phyloP scores from a whole-genome alignment of 371 early-diverging fungal genomes.

The Saksenaea vasiformis region DNA sequence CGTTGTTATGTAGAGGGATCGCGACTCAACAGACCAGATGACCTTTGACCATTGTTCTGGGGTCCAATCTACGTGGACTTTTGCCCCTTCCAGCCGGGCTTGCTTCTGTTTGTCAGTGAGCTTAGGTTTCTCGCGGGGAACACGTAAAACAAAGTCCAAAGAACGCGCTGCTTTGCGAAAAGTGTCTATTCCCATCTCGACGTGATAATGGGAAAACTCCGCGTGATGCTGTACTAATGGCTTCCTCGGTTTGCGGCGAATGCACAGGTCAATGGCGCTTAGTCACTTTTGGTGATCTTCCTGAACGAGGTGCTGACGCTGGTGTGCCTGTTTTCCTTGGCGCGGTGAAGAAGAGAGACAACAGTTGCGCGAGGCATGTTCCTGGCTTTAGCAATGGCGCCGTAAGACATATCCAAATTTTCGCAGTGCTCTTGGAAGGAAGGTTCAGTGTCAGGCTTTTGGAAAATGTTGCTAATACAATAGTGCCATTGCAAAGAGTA shows the following conservation, averaged over 20 bases:
- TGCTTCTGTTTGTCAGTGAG: slow-evolving; percentile 3
- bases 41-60: slow-evolving; percentile 10
- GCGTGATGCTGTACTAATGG: too few species aligned
- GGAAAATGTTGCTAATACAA: background rate
- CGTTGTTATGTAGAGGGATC: background rate
- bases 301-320: too few species aligned
- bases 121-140: too few species aligned
- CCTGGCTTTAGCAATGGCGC: background rate
- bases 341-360: background rate
- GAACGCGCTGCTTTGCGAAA: too few species aligned
- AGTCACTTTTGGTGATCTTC: too few species aligned
- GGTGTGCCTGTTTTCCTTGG: too few species aligned
- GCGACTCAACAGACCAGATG: slow-evolving; percentile 21
- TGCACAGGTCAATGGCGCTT: too few species aligned
- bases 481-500: background rate
- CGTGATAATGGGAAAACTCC: too few species aligned
- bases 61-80: slow-evolving; percentile 24
- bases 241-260: too few species aligned
- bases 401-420: background rate
- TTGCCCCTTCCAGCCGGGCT: slow-evolving; percentile 16
- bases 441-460: background rate
- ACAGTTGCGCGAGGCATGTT: background rate
- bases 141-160: too few species aligned
- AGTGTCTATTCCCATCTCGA: too few species aligned
- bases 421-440: background rate